Evolutionary conservation across 441 rosid genomes (phyloP).

Genomic region (Euphorbia schlechtendalii): DNA sequence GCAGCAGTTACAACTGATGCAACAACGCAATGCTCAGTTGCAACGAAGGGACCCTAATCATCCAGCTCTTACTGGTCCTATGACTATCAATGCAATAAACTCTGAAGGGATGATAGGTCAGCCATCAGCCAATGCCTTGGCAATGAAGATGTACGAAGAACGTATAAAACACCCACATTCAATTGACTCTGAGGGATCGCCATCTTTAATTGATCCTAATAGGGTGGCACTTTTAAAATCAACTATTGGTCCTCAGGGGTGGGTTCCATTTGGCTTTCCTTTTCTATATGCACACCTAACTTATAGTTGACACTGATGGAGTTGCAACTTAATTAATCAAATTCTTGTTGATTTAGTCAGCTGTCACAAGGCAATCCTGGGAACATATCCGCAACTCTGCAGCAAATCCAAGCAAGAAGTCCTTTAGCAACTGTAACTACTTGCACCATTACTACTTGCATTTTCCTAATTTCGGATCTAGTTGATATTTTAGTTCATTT

Average conservation of each 20-base stretch:
- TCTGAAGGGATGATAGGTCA: slow-evolving; percentile 60
- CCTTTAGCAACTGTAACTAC: slow-evolving; percentile 34
- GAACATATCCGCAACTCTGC: slow-evolving; percentile 47
- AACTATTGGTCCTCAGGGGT: slow-evolving; percentile 49
- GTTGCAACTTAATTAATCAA: slow-evolving; percentile 14
- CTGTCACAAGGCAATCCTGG: slow-evolving; percentile 51
- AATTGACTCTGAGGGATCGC: slow-evolving; percentile 45
- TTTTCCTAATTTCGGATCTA: background rate
- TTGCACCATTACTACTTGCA: slow-evolving; percentile 11
- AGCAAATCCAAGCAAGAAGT: slow-evolving; percentile 42
- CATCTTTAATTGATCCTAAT: slow-evolving; percentile 44
- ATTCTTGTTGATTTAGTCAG: slow-evolving; percentile 40
- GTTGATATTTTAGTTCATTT: slow-evolving; percentile 4
- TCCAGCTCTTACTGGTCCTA: slow-evolving; percentile 39
- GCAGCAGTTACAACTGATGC: slow-evolving; percentile 62
- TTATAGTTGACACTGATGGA: slow-evolving; percentile 11
- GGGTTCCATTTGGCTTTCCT: slow-evolving; percentile 1
- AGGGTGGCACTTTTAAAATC: slow-evolving; percentile 47
- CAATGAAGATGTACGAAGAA: slow-evolving; percentile 62
- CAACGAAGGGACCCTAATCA: slow-evolving; percentile 54
- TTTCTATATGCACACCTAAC: background rate
- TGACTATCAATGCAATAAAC: slow-evolving; percentile 36
- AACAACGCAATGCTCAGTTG: slow-evolving; percentile 47
- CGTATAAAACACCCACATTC: slow-evolving; percentile 49
- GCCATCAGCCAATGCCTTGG: slow-evolving; percentile 52